Conservation (phyloP, 495 filamentous ascomycete species). For the Aspergillus ostianus region DNA sequence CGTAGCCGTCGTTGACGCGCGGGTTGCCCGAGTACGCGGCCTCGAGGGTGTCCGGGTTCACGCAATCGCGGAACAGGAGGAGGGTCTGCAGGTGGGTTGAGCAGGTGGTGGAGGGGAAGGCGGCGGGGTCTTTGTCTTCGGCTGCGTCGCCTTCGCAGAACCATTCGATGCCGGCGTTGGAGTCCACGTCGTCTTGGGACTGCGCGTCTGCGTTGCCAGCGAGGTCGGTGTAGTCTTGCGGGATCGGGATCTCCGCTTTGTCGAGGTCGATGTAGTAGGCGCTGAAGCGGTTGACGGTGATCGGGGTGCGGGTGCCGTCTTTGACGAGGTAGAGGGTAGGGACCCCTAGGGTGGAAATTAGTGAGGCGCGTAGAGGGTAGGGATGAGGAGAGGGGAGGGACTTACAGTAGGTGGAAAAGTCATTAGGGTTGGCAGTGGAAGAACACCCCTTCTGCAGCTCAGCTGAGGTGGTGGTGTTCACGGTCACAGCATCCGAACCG, state of each 20-base stretch:
- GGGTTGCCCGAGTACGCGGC: conserved; percentile 21
- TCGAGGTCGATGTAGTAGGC: conserved; percentile 21
- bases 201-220: conserved; percentile 19
- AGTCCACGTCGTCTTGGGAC: conserved; percentile 10
- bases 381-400: not conserved
- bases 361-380: not conserved
- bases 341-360: conserved; percentile 13
- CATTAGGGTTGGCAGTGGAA: conserved; percentile 20
- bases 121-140: conserved; percentile 12
- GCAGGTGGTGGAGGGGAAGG: conserved; percentile 22
- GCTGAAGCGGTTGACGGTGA: conserved; percentile 21
- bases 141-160: conserved; percentile 20
- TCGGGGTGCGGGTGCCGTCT: conserved; percentile 8
- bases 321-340: conserved; percentile 21
- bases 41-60: conserved; percentile 19
- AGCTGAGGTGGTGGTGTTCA: conserved; percentile 20
- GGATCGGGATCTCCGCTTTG: conserved; percentile 21
- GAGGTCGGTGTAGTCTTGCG: conserved; percentile 16
- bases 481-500: conserved; percentile 21
- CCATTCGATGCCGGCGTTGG: conserved; percentile 17
- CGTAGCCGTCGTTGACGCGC: conserved; percentile 4
- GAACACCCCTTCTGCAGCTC: conserved; percentile 22
- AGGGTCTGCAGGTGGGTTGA: conserved; percentile 20
- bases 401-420: conserved; percentile 25
- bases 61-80: conserved; percentile 23